A percentile compares a stretch with the other conserved stretches of the same genome.
These are phyloP conservation scores for Pholiota molesta DNA, from an alignment of 768 basidiomycete genomes.

Conservation along the genomic window DNA sequence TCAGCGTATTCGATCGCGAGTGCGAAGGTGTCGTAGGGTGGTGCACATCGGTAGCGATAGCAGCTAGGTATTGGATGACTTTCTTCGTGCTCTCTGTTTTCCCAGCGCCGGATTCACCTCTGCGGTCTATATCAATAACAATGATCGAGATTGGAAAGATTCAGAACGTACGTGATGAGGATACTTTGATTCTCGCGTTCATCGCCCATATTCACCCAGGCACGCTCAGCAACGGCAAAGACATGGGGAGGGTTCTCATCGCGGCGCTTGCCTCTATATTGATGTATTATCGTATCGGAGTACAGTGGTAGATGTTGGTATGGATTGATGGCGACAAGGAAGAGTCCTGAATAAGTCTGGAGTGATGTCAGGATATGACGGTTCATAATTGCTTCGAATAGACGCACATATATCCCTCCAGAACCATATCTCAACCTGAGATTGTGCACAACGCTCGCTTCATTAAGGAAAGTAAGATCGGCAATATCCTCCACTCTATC, in stretches of 20 bases:
- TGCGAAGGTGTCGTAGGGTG: slow-evolving; percentile 58
- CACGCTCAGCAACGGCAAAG: slow-evolving; percentile 95
- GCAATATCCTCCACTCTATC: slow-evolving; percentile 98
- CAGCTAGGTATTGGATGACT: slow-evolving; percentile 98
- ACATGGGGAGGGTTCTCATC: slow-evolving; percentile 96
- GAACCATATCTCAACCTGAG: slow-evolving; percentile 89
- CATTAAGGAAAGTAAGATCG: slow-evolving; percentile 96
- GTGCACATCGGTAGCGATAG: slow-evolving; percentile 87
- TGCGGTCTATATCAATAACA: slow-evolving; percentile 31
- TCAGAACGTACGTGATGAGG: slow-evolving; percentile 85
- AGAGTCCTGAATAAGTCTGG: slow-evolving; percentile 93
- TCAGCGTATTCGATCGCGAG: slow-evolving; percentile 66
- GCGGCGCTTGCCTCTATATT: slow-evolving; percentile 87
- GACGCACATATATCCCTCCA: slow-evolving; percentile 88
- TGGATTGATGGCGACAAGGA: slow-evolving; percentile 98
- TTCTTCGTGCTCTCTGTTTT: slow-evolving; percentile 99
- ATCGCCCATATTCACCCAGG: slow-evolving; percentile 98
- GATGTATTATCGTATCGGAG: slow-evolving; percentile 83
- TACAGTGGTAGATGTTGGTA: slow-evolving; percentile 93
- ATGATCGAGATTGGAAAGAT: slow-evolving; percentile 1
- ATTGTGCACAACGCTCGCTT: slow-evolving; percentile 99
- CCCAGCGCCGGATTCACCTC: slow-evolving; percentile 98
- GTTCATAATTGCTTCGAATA: background rate
- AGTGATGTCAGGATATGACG: slow-evolving; percentile 2
- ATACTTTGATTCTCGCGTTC: slow-evolving; percentile 98